Base-by-base conservation (phyloP, 371 early-diverging fungal species). In the Rhizopus delemar region DNA sequence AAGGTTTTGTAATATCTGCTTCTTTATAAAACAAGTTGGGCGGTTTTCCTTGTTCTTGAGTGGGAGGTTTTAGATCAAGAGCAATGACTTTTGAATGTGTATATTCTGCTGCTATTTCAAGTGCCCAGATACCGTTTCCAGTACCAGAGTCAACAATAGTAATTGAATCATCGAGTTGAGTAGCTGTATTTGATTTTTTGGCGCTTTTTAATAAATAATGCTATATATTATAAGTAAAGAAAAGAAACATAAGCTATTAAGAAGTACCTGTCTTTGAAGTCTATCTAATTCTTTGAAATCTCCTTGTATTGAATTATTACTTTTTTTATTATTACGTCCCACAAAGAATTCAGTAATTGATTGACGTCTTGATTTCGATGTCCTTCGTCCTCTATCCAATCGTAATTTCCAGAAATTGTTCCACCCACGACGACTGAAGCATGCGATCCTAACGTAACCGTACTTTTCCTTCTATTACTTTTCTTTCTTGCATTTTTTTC, bases 121-220 rank as follows among this genome's bases (percentile, higher is more conserved):
- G 56, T 8, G 81, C 74, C 85, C 85, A 84, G 41, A 75, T 75
- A 46, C 66, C 66, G 61, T 78, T 75, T 51, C 81, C 84, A 36
- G 78, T 77, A 38, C 83, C 85, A 15, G 75, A 69, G 50, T 82
- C 82, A 46, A 85, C 65, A 61, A 85, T 75, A 41, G 75, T 69
- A 31, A 61, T 66, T 28, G 71, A 60, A 0, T 71, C 60, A 3
- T 75, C 62, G 9, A 79, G 56, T 7, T 72, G 65, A 15, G 72
- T 71, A 71, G 73, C 71, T 2, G 60, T 45, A 41, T 79, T 79
- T 3, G 65, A 56, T 57, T 79, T 79, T 32, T 76, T 62, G 7
- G 76, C 71, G 48, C 76, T 79, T 45, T 79, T 79, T 11, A 76
- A 50, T 8, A 79, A 57, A 36, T 79, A 79, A 62, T 79, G 80